Evolutionary conservation across 495 filamentous ascomycete species (phyloP).

Genomic region (Xylaria acuta): DNA sequence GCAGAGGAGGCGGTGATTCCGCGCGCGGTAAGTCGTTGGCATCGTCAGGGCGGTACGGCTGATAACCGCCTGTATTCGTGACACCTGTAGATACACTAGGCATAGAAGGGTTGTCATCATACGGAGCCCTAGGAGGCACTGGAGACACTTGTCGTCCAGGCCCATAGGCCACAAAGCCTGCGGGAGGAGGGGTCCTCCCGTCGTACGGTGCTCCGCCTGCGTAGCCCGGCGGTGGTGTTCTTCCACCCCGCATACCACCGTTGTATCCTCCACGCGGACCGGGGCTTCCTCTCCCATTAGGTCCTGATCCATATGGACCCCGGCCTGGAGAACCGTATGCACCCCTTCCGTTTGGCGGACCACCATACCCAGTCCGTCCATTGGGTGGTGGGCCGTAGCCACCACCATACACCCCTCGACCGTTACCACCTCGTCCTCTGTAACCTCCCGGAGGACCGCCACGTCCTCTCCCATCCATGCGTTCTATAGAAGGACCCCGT

Average conservation of each 20-base stretch:
- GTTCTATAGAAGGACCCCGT: constrained; percentile 66
- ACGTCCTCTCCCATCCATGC: constrained; percentile 61
- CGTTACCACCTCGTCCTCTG: constrained; percentile 63
- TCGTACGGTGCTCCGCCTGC: constrained; percentile 52
- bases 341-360: constrained; percentile 35
- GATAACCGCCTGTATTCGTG: constrained; percentile 40
- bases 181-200: constrained; percentile 54
- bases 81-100: constrained; percentile 36
- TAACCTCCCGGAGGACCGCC: constrained; percentile 59
- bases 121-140: constrained; percentile 44
- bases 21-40: constrained; percentile 53
- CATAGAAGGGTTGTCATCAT: constrained; percentile 41
- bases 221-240: constrained; percentile 62
- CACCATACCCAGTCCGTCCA: constrained; percentile 52
- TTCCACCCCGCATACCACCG: constrained; percentile 58
- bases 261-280: constrained; percentile 64
- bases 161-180: constrained; percentile 47
- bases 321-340: constrained; percentile 50
- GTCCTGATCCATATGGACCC: constrained; percentile 47
- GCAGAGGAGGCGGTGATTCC: constrained; percentile 70
- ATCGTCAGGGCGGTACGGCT: constrained; percentile 51
- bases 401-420: constrained; percentile 58
- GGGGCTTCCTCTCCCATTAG: constrained; percentile 27
- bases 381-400: constrained; percentile 42
- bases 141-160: constrained; percentile 44